Conservation (phyloP, 192 early-diverging fungal species). For the Polychytrium aggregatum region DNA sequence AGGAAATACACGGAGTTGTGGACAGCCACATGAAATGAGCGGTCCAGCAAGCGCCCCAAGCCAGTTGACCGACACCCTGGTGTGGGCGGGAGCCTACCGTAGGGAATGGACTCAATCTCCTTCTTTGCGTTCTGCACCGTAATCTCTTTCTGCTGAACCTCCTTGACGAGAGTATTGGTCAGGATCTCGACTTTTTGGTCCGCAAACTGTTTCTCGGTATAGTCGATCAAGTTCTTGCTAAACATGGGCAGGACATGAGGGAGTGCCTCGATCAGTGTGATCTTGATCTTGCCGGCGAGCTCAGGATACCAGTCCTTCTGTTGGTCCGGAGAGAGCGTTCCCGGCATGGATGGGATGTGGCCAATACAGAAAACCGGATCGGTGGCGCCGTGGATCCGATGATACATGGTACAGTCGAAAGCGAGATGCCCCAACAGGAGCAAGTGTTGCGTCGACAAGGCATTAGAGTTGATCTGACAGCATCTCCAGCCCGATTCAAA, state of each 20-base stretch:
- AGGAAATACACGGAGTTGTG: no score
- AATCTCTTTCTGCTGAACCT: conserved; percentile 61
- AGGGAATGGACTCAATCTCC: conserved; percentile 50
- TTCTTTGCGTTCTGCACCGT: conserved; percentile 55
- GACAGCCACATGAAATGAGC: no score
- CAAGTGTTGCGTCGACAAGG: no score
- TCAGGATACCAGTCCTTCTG: conserved; percentile 61
- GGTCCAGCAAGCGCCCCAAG: no score
- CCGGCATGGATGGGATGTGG: no score
- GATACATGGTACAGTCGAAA: no score
- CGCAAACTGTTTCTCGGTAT: conserved; percentile 68
- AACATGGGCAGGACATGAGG: conserved; percentile 70
- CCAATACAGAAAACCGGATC: no score
- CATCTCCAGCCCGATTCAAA: no score
- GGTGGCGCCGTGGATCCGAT: no score
- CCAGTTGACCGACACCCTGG: neutral
- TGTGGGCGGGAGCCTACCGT: conserved; percentile 45
- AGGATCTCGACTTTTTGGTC: conserved; percentile 62
- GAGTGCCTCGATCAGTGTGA: conserved; percentile 68
- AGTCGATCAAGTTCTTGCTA: conserved; percentile 64
- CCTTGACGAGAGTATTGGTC: conserved; percentile 71
- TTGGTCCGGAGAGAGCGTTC: neutral
- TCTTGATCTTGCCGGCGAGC: conserved; percentile 61
- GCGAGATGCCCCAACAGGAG: no score
- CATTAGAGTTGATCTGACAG: no score